Percentiles rank a stretch among this genome's conserved stretches.
These are phyloP conservation scores for Auriscalpium orientale DNA, from an alignment of 768 basidiomycete genomes.

Conservation along the genomic window DNA sequence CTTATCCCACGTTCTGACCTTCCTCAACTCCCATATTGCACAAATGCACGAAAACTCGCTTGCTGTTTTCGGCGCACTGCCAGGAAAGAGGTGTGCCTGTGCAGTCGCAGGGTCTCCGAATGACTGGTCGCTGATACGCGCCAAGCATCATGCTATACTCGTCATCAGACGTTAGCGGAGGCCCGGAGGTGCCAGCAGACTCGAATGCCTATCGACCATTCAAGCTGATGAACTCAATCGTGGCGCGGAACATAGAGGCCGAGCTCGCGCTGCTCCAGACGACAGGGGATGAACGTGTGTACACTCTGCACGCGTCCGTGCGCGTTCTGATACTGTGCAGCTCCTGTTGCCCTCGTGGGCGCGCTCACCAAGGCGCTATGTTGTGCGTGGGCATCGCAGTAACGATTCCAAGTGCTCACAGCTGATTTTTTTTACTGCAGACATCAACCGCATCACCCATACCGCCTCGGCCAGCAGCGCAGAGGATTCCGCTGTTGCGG, in stretches of 20 bases:
- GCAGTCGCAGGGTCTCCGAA: neutral
- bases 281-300: conserved; percentile 44
- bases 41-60: conserved; percentile 87
- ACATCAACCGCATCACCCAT: conserved; percentile 52
- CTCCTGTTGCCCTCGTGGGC: conserved; percentile 70
- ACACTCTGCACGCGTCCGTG: conserved; percentile 10
- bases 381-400: conserved; percentile 39
- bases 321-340: conserved; percentile 23
- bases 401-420: conserved; percentile 19
- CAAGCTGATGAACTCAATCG: conserved; percentile 60
- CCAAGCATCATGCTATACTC: conserved; percentile 73
- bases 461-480: conserved; percentile 23
- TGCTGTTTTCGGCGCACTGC: conserved; percentile 86
- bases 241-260: conserved; percentile 52
- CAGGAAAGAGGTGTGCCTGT: conserved; percentile 62
- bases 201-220: conserved; percentile 84
- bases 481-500: conserved; percentile 26
- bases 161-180: conserved; percentile 38
- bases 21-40: conserved; percentile 90
- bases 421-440: conserved; percentile 39
- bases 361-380: conserved; percentile 91
- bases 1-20: conserved; percentile 79
- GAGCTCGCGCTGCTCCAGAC: conserved; percentile 51
- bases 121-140: neutral
- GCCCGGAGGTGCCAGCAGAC: conserved; percentile 37